Percentiles rank a stretch among this genome's conserved stretches.
Evolutionary conservation across 768 basidiomycete species (phyloP).

Genomic region (Mrakia gelida): DNA sequence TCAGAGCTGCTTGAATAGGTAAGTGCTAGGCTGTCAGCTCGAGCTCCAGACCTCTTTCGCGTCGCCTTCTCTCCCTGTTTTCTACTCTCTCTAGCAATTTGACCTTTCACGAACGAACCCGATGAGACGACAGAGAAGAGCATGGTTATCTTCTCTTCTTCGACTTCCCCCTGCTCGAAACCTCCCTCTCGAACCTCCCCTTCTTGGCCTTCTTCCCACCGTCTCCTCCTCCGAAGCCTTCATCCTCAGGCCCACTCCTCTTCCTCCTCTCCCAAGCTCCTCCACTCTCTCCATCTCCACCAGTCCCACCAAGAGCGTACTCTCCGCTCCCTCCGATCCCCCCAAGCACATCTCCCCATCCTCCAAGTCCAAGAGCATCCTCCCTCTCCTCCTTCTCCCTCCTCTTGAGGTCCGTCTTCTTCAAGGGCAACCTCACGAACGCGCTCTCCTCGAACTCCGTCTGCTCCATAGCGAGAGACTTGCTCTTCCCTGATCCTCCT

Average conservation of each 20-base stretch:
- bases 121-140: neutral
- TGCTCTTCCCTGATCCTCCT: slow-evolving; percentile 16
- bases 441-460: slow-evolving; percentile 30
- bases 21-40: too few relatives aligned
- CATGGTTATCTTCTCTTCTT: slow-evolving; percentile 17
- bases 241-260: slow-evolving; percentile 10
- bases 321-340: slow-evolving; percentile 20
- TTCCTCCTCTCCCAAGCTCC: slow-evolving; percentile 32
- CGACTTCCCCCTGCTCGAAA: slow-evolving; percentile 18
- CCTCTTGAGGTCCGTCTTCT: slow-evolving; percentile 31
- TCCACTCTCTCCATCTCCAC: neutral
- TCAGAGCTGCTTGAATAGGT: too few relatives aligned
- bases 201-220: slow-evolving; percentile 25
- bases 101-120: neutral
- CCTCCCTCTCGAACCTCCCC: slow-evolving; percentile 31
- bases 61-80: neutral
- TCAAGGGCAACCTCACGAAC: slow-evolving; percentile 29
- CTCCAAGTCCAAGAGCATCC: slow-evolving; percentile 28
- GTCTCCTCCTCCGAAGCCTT: neutral
- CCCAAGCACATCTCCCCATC: slow-evolving; percentile 32
- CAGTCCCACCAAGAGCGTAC: neutral
- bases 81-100: neutral
- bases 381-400: slow-evolving; percentile 32
- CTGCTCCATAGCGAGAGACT: slow-evolving; percentile 30
- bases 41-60: too few relatives aligned